Conservation (phyloP, 306 rosid species). For the Sechiopsis laciniata region DNA sequence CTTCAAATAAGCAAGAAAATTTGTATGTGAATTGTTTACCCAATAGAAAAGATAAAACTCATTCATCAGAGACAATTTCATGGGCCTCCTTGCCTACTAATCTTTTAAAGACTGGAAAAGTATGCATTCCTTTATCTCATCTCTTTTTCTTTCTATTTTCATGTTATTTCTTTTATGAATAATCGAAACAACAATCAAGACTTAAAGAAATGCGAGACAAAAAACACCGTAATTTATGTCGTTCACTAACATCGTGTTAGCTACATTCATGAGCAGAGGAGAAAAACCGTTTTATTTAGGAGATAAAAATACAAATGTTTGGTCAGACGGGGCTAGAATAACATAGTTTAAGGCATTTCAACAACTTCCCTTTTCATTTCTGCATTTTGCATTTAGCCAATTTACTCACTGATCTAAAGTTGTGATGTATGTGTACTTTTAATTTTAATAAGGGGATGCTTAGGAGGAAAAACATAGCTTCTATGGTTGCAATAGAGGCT, state of each 20-base stretch:
- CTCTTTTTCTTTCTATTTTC: not conserved
- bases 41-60: constrained; percentile 37
- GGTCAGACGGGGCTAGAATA: no score
- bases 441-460: constrained; percentile 61
- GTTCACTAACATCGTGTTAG: no score
- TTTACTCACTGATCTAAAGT: constrained; percentile 12
- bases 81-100: constrained; percentile 68
- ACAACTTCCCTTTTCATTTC: not conserved
- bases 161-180: no score
- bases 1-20: constrained; percentile 51
- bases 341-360: no score
- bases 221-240: no score
- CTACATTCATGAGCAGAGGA: no score
- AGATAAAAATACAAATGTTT: no score
- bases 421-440: not conserved
- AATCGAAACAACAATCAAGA: no score
- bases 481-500: constrained; percentile 71
- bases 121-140: constrained; percentile 22
- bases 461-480: constrained; percentile 72
- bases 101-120: constrained; percentile 73
- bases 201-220: no score
- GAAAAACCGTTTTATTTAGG: no score
- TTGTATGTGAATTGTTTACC: constrained; percentile 41
- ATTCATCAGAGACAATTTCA: constrained; percentile 36
- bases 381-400: not conserved